Percentiles rank a stretch among this genome's conserved stretches.
phyloP scores from a whole-genome alignment of 345 rosid species.

The Triadica sebifera region DNA sequence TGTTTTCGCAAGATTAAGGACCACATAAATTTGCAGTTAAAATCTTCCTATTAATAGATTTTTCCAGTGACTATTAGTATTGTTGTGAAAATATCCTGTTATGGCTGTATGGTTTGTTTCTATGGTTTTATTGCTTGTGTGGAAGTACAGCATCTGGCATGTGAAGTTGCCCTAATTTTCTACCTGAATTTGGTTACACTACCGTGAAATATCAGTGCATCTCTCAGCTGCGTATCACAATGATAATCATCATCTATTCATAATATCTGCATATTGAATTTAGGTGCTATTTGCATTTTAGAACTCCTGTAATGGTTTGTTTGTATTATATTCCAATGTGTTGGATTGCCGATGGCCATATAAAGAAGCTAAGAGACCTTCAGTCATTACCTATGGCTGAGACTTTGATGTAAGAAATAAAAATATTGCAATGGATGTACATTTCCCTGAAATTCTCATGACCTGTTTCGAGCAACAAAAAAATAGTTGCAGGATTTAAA shows the following conservation, averaged over 20 bases:
- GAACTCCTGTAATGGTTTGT: background rate
- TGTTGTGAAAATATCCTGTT: background rate
- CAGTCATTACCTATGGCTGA: background rate
- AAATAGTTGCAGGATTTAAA: background rate
- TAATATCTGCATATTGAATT: background rate
- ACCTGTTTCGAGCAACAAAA: background rate
- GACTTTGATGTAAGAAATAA: background rate
- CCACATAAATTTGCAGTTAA: background rate
- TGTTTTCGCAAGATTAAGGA: background rate
- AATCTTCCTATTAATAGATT: background rate
- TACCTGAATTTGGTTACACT: background rate
- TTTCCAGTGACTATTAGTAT: no score
- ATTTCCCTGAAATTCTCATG: background rate
- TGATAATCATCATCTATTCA: background rate
- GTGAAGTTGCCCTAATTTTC: background rate
- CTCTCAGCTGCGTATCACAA: background rate
- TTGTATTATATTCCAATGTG: background rate
- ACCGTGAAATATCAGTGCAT: background rate
- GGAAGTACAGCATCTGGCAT: background rate
- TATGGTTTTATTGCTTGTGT: background rate
- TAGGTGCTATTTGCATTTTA: background rate
- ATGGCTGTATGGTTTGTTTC: background rate
- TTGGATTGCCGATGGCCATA: background rate
- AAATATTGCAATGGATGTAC: background rate
- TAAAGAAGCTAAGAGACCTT: background rate